Conservation (phyloP, 148 eudicot genomes). For the Camellia lanceoleosa region DNA sequence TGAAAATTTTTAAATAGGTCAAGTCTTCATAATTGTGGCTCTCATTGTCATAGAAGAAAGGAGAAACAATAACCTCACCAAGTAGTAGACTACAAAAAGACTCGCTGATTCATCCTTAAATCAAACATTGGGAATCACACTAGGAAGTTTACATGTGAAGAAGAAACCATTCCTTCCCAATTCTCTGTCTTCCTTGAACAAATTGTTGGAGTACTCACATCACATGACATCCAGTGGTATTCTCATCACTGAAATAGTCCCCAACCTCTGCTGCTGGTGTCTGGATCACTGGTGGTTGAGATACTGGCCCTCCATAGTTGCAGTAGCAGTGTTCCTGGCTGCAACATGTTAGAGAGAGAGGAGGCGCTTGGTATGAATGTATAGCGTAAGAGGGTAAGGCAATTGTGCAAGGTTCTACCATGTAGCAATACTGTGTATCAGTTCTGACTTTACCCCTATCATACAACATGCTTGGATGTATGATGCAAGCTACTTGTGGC, state of each 20-base stretch:
- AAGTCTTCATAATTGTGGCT: neutral
- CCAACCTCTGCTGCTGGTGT: slow-evolving; percentile 5
- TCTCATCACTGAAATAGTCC: slow-evolving; percentile 14
- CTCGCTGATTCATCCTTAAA: slow-evolving; percentile 1
- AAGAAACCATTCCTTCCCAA: neutral
- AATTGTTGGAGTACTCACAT: neutral
- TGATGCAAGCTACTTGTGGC: neutral
- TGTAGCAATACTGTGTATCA: neutral
- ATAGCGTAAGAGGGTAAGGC: neutral
- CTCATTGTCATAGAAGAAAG: neutral
- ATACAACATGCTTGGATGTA: slow-evolving; percentile 10
- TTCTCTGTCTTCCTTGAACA: neutral
- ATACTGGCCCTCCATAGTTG: neutral
- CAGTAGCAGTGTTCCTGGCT: neutral
- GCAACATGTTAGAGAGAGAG: neutral
- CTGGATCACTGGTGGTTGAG: neutral
- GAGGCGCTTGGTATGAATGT: slow-evolving; percentile 5
- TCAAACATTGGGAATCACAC: neutral
- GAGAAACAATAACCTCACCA: neutral
- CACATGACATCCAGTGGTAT: slow-evolving; percentile 3
- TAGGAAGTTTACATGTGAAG: neutral
- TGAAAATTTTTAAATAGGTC: neutral
- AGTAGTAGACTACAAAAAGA: neutral
- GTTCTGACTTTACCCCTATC: neutral
- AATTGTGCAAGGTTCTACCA: slow-evolving; percentile 4